Evolutionary conservation across 805 yeast species (phyloP).

Genomic region (Torulaspora franciscae): DNA sequence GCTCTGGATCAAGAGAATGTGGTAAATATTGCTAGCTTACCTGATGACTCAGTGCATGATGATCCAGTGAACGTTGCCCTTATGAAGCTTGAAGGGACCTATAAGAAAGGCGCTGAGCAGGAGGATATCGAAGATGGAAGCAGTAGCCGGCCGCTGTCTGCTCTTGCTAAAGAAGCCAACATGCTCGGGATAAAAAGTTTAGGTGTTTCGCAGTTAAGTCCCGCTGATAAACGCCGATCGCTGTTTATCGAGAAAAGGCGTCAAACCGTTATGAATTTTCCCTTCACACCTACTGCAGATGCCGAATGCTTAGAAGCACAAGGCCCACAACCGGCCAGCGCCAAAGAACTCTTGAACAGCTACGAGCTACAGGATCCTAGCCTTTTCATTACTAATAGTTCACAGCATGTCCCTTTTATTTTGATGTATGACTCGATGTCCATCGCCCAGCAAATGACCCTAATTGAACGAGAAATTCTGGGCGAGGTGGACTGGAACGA

Average conservation of each 20-base stretch:
- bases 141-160: slow-evolving; percentile 17
- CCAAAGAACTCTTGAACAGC: slow-evolving; percentile 23
- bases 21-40: slow-evolving; percentile 75
- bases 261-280: slow-evolving; percentile 35
- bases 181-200: slow-evolving; percentile 16
- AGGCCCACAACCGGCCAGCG: slow-evolving; percentile 14
- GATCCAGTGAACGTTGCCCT: slow-evolving; percentile 75
- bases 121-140: slow-evolving; percentile 5
- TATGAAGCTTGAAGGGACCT: slow-evolving; percentile 71
- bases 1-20: slow-evolving; percentile 32
- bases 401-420: slow-evolving; percentile 75
- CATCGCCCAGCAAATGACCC: slow-evolving; percentile 76
- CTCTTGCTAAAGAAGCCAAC: slow-evolving; percentile 19
- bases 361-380: slow-evolving; percentile 29
- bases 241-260: slow-evolving; percentile 38
- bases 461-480: slow-evolving; percentile 79
- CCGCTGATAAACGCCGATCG: slow-evolving; percentile 29
- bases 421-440: slow-evolving; percentile 62
- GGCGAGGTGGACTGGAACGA: slow-evolving; percentile 91
- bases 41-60: slow-evolving; percentile 63
- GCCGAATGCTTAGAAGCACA: slow-evolving; percentile 6
- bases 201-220: slow-evolving; percentile 14
- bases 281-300: slow-evolving; percentile 34
- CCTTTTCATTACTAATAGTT: slow-evolving; percentile 31
- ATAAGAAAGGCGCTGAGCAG: slow-evolving; percentile 16